Evolutionary conservation across 2,329 filamentous ascomycete species (phyloP).

Genomic region (Pestalotiopsis sp.): DNA sequence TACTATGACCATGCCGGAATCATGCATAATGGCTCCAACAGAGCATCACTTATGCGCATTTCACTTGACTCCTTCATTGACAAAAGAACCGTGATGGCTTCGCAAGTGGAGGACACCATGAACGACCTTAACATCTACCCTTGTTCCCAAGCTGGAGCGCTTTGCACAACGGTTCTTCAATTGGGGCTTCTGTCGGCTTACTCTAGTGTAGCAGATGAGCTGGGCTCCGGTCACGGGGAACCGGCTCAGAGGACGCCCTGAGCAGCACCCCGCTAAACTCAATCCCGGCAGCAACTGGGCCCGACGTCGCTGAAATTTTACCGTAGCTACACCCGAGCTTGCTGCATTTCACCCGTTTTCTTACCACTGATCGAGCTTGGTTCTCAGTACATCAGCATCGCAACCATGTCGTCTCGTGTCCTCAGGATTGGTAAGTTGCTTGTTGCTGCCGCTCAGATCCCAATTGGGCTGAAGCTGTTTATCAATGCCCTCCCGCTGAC

Average conservation of each 20-base stretch:
- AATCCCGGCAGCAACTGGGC: not conserved
- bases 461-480: not conserved
- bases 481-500: not conserved
- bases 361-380: not conserved
- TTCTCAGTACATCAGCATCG: conserved; percentile 32
- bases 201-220: not conserved
- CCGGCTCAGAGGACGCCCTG: not conserved
- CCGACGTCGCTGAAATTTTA: conserved; percentile 7
- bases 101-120: not conserved
- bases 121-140: not conserved
- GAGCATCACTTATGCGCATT: not conserved
- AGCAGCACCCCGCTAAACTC: conserved; percentile 2
- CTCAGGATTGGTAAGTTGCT: conserved; percentile 65
- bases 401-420: conserved; percentile 61
- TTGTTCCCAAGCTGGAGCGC: not conserved
- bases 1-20: not conserved
- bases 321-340: not conserved
- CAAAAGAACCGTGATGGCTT: not conserved
- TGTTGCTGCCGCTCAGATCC: not conserved
- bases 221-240: not conserved
- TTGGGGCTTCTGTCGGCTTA: not conserved
- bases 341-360: not conserved
- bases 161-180: not conserved
- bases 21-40: not conserved
- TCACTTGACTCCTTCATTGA: not conserved